Percentiles rank a stretch among this genome's conserved stretches.
Conservation (phyloP, 1,284 basidiomycete genomes). For the Microbotryum lychnidis-dioicae region DNA sequence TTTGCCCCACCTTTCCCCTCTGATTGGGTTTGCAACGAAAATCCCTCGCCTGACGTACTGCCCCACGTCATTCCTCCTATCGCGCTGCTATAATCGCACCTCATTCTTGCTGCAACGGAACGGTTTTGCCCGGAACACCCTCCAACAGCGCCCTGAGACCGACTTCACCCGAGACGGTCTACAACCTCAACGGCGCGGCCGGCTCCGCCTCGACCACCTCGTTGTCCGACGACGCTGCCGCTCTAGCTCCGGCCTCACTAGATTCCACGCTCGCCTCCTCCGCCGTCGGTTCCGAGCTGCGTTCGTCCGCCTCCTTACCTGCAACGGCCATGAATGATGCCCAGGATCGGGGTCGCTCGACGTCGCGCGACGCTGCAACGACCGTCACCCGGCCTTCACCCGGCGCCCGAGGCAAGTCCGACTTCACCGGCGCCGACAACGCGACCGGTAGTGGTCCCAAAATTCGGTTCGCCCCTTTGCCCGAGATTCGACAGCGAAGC, state of each 20-base stretch:
- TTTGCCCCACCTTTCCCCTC: too few relatives aligned
- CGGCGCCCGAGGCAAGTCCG: background rate
- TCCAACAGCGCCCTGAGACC: too few relatives aligned
- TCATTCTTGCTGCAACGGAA: too few relatives aligned
- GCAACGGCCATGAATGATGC: background rate
- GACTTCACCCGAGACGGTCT: too few relatives aligned
- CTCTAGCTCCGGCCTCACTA: too few relatives aligned
- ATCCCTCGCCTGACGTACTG: too few relatives aligned
- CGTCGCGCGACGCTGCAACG: constrained; percentile 4
- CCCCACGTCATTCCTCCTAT: too few relatives aligned
- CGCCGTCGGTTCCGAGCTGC: background rate
- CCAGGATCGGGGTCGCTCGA: constrained; percentile 1
- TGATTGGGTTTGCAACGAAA: too few relatives aligned
- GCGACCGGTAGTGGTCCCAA: background rate
- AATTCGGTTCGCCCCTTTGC: constrained; percentile 28
- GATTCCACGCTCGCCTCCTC: background rate
- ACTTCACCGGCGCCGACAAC: background rate
- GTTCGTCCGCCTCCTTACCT: background rate
- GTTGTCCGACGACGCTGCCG: too few relatives aligned
- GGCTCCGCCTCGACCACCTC: background rate
- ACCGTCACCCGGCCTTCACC: too few relatives aligned
- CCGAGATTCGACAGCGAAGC: constrained; percentile 22
- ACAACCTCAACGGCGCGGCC: background rate
- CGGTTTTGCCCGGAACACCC: too few relatives aligned
- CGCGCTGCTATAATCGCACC: too few relatives aligned